Base-by-base conservation (phyloP, 2,329 filamentous ascomycete genomes). In the Scolecobasidium constrictum region DNA sequence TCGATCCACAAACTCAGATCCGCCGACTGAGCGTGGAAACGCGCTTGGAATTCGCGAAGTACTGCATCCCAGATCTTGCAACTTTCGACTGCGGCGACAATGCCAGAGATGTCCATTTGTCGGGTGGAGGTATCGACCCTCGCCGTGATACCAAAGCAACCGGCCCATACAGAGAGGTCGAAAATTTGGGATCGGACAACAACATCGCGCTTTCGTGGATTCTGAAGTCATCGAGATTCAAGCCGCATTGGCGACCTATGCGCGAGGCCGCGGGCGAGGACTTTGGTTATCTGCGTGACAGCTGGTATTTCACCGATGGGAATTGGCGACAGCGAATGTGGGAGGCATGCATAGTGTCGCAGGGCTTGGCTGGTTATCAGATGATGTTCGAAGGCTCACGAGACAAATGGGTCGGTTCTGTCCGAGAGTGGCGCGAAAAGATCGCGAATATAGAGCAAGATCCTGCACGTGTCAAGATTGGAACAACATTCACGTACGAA, bases 11-110 rank as follows among this genome's bases (percentile, higher is more conserved):
- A 3, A 5, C 7, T 4, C 7, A 9, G 9, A 20, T 19, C 13
- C 38, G 44, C 15, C 44, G 33, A 18, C 42, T 54, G 21, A 44
- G 43, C n/a, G 28, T 54, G 2, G 46, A 50, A 7, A 55, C 52
- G 1, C 45, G 57, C 6, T 40, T 59, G n/a, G 53, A 56, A 23
- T 60, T 51, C 37, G 42, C 57, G 41, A 57, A 53, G 23, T 56
- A 58, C 40, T 58, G 53, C 35, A 46, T 59, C 12, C 54, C 55
- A 6, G 55, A 59, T 33, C 47, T 35, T 19, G 37, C 36, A 11
- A 46, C 43, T 19, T 22, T 33, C 17, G 28, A 42, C n/a, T 47
- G 47, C 26, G 22, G 33, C 5, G 40, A 45, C 3, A 38, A 43
- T 22, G 42, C 26, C 31, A 36, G 13, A 20, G 28, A 36, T 19